These are phyloP conservation scores for Irpex rosettiformis DNA, from an alignment of 1,284 basidiomycete species.

Conservation along the genomic window DNA sequence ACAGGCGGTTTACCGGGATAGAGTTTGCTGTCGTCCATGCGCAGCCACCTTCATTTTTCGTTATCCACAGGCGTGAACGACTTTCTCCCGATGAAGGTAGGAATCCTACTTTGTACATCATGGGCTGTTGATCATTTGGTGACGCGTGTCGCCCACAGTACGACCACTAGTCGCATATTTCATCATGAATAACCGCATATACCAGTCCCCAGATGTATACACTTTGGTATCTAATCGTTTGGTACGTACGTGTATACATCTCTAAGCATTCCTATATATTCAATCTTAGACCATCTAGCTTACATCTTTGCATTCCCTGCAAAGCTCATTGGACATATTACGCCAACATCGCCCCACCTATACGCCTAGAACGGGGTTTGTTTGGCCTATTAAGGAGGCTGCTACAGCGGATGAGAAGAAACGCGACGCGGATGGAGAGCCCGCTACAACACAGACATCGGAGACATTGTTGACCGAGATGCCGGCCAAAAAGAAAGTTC, in stretches of 20 bases:
- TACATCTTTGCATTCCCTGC: conserved; percentile 67
- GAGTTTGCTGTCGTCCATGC: conserved; percentile 82
- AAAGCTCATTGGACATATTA: conserved; percentile 68
- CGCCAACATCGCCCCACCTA: conserved; percentile 71
- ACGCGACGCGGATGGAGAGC: conserved; percentile 32
- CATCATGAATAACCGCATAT: conserved; percentile 82
- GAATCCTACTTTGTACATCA: conserved; percentile 19
- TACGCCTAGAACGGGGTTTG: conserved; percentile 74
- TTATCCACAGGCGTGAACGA: conserved; percentile 83
- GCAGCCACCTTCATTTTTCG: conserved; percentile 73
- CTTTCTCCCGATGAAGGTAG: conserved; percentile 76
- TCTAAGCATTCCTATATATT: conserved; percentile 1
- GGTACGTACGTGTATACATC: conserved; percentile 37
- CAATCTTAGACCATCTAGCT: conserved; percentile 39
- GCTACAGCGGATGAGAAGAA: conserved; percentile 46
- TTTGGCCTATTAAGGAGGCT: conserved; percentile 72
- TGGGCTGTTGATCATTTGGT: conserved; percentile 1
- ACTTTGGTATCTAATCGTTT: conserved; percentile 78
- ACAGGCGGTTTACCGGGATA: conserved; percentile 76
- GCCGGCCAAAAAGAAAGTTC: not conserved
- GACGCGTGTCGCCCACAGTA: conserved; percentile 40
- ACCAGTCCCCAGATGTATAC: conserved; percentile 82
- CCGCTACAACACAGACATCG: conserved; percentile 20
- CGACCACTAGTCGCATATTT: conserved; percentile 78
- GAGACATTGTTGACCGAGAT: conserved; percentile 1